Evolutionary conservation across 768 basidiomycete species (phyloP).

Genomic region (Strobilomyces dryophilus): DNA sequence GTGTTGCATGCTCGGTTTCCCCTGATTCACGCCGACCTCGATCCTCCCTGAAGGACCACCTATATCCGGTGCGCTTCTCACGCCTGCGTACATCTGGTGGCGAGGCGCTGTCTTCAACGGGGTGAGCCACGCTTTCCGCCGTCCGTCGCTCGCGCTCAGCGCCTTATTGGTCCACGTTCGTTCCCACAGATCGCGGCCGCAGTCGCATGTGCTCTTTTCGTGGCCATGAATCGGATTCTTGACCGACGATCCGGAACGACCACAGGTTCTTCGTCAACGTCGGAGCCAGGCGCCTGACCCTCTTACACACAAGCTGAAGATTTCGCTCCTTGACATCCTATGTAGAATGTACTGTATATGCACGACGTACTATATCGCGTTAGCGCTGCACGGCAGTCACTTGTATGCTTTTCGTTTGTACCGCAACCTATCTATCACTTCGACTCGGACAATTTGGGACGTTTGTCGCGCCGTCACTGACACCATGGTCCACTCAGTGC

Average conservation of each 20-base stretch:
- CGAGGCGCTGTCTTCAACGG: slow-evolving; percentile 53
- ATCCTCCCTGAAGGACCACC: slow-evolving; percentile 39
- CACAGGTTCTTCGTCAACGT: background rate
- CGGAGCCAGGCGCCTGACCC: background rate
- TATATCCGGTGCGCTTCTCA: slow-evolving; percentile 53
- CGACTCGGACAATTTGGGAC: no score
- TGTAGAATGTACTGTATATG: background rate
- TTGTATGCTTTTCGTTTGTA: no score
- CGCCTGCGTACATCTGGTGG: slow-evolving; percentile 53
- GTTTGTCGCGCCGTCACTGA: no score
- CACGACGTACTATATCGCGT: no score
- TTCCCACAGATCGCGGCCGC: slow-evolving; percentile 18
- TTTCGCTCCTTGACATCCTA: background rate
- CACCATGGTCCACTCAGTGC: no score
- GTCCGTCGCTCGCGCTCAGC: background rate
- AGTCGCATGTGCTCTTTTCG: slow-evolving; percentile 24
- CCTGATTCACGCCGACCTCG: background rate
- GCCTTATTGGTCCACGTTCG: background rate
- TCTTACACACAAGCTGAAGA: background rate
- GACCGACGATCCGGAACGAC: slow-evolving; percentile 3
- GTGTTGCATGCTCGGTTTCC: background rate
- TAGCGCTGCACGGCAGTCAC: no score
- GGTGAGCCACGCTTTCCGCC: slow-evolving; percentile 17
- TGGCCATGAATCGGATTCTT: slow-evolving; percentile 25
- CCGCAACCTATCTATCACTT: no score